Conservation (phyloP, 257 asterid genomes). For the Petunia secreta region DNA sequence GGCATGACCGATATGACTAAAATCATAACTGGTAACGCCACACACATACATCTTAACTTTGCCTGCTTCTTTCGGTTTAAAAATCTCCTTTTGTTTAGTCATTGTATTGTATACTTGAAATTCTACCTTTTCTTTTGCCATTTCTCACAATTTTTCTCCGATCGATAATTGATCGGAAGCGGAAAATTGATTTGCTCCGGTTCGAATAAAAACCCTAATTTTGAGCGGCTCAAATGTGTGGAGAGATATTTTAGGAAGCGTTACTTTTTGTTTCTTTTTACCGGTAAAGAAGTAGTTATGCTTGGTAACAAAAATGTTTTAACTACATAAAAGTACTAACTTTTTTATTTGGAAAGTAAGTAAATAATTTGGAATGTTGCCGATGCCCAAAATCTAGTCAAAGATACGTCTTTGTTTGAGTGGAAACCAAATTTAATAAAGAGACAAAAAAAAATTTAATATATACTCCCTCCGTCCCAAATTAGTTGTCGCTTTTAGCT, state of each 20-base stretch:
- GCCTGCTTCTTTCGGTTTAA: slow-evolving; percentile 60
- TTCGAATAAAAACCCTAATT: neutral
- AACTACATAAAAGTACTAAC: too few species aligned
- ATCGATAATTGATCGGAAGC: neutral
- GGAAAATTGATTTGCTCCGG: neutral
- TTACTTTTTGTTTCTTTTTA: neutral
- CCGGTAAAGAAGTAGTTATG: neutral
- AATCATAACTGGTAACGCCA: slow-evolving; percentile 83
- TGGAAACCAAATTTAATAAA: too few species aligned
- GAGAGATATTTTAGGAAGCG: too few species aligned
- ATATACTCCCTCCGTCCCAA: too few species aligned
- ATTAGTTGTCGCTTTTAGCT: too few species aligned
- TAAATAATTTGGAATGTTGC: too few species aligned
- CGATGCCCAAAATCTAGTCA: too few species aligned
- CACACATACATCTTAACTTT: slow-evolving; percentile 80
- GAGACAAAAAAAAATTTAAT: too few species aligned
- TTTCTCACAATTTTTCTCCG: slow-evolving; percentile 30
- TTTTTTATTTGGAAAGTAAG: too few species aligned
- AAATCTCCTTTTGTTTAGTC: slow-evolving; percentile 73
- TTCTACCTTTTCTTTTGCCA: slow-evolving; percentile 29
- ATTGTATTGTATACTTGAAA: slow-evolving; percentile 61
- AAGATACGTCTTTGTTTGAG: too few species aligned
- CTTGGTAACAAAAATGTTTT: too few species aligned
- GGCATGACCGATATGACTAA: slow-evolving; percentile 93
- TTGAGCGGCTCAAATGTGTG: neutral